Evolutionary conservation across 2,329 filamentous ascomycete species (phyloP), one percentile per base, ranked within the genome.

Genomic region (Penicillium sp.): DNA sequence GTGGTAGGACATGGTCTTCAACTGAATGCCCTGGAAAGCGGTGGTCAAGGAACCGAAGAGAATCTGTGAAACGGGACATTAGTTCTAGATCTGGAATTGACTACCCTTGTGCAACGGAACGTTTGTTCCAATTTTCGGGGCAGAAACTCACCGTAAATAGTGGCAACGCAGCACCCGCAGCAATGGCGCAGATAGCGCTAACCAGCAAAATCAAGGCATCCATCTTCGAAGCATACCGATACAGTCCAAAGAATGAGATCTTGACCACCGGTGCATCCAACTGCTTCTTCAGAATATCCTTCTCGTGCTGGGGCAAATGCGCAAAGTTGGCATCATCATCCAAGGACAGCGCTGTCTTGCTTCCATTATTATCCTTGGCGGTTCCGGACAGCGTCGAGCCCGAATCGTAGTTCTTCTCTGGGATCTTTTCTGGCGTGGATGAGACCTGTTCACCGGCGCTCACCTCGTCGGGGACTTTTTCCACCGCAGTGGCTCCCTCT

Each of bases 11-110:
- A 84, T 79, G 0, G 71, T 73, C 6, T 79, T 78, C 3, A 80
- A 75, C 66, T 90, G 85, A 67, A 86, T 91, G 25, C 81, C 73
- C 69, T 90, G 85, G 73, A 96, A 96, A 1, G 84, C 85, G 4
- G 86, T 86, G 60, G 92, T 87, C 42, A 96, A 82, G 55, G 87
- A 86, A 63, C 92, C 92, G 70, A 96, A 96, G 37, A 96, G 74
- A 59, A 85, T 80, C 78, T 78, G 68, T 30, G 19, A 26, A 2
- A 48, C 42, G 38, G 28, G 5, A 11, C 5, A 11, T 52, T 25
- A 52, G 30, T 22, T 52, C 30, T 26, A 10, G 30, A 28, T 48
- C 45, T 14, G 7, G 7, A 14, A 30, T 28, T 10, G 25, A n/a
- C 43, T 48, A 16, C 1, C 13, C 10, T 28, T 30, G 25, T 30